phyloP scores from a whole-genome alignment of 306 rosid species.

The Trichosanthes truncata region DNA sequence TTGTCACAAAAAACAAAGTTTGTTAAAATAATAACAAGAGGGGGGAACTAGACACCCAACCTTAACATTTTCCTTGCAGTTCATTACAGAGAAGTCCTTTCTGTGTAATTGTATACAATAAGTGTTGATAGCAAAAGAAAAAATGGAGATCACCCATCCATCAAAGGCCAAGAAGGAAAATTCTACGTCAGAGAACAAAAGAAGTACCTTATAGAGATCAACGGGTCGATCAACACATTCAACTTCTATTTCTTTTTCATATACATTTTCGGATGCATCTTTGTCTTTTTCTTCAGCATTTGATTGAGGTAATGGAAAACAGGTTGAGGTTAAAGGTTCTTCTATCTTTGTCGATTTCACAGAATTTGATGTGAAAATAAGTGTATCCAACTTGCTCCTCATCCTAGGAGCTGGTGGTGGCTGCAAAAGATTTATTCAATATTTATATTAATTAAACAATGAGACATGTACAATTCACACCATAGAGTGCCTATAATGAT shows the following conservation, averaged over 20 bases:
- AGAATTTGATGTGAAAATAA: conserved; percentile 78
- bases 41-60: background rate
- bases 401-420: conserved; percentile 87
- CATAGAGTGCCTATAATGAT: background rate
- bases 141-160: background rate
- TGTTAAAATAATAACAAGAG: background rate
- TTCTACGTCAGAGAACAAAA: background rate
- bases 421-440: conserved; percentile 31
- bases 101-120: background rate
- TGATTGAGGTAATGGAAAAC: conserved; percentile 22
- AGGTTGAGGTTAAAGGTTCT: conserved; percentile 25
- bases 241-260: conserved; percentile 51
- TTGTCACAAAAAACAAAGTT: background rate
- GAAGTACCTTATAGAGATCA: conserved; percentile 84
- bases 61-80: background rate
- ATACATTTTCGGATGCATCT: conserved; percentile 28
- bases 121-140: background rate
- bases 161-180: background rate
- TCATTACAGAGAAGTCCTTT: background rate
- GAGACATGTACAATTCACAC: background rate
- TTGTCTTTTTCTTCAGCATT: conserved; percentile 24
- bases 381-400: conserved; percentile 72
- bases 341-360: conserved; percentile 46
- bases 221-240: conserved; percentile 91
- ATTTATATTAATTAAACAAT: background rate